These are phyloP conservation scores for Datisca glomerata DNA, from an alignment of 306 rosid genomes.

Conservation along the genomic window DNA sequence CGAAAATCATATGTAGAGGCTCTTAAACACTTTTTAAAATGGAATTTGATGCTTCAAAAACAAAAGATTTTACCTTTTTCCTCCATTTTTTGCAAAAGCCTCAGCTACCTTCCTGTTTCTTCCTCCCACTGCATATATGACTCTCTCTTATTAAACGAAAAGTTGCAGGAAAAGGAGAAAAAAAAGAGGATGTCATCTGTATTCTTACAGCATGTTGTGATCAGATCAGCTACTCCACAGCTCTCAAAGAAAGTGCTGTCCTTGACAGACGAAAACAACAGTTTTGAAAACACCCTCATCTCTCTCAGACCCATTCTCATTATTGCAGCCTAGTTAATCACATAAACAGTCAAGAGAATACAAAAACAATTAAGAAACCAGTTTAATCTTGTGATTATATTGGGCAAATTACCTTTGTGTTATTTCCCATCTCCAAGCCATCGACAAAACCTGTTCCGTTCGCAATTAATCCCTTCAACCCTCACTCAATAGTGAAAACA, in stretches of 20 bases:
- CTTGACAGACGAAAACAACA: constrained; percentile 72
- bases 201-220: constrained; percentile 84
- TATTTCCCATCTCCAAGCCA: constrained; percentile 95
- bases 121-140: constrained; percentile 66
- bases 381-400: background rate
- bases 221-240: constrained; percentile 93
- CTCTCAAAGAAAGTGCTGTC: constrained; percentile 86
- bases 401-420: constrained; percentile 74
- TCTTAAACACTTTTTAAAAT: background rate
- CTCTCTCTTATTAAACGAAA: background rate
- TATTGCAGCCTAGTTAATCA: constrained; percentile 65
- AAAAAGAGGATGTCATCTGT: constrained; percentile 7
- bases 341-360: constrained; percentile 9
- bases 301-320: constrained; percentile 85
- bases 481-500: constrained; percentile 12
- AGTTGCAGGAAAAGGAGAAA: constrained; percentile 6
- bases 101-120: constrained; percentile 91
- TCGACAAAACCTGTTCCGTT: constrained; percentile 75
- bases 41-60: constrained; percentile 9
- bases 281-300: constrained; percentile 70
- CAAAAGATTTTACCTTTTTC: constrained; percentile 44
- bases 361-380: background rate
- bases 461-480: constrained; percentile 14
- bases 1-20: background rate
- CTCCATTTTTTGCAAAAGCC: constrained; percentile 66